These are phyloP conservation scores for Athelia psychrophila DNA, from an alignment of 1,284 basidiomycete genomes.

Conservation along the genomic window DNA sequence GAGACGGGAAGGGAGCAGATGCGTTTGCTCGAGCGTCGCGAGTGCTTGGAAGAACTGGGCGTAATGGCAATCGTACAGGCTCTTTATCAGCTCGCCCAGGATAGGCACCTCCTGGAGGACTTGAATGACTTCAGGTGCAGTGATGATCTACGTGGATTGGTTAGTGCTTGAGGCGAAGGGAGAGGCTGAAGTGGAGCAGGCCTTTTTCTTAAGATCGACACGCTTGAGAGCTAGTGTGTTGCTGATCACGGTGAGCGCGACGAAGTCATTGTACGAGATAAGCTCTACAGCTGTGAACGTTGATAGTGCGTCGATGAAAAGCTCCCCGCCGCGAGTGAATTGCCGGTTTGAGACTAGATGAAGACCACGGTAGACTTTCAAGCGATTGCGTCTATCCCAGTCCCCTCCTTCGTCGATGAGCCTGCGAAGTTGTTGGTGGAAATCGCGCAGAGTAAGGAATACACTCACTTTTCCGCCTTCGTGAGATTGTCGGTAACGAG, in stretches of 20 bases:
- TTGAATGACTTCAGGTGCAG: conserved; percentile 70
- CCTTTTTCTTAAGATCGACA: conserved; percentile 92
- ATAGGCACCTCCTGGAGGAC: conserved; percentile 69
- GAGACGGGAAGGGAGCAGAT: conserved; percentile 84
- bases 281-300: conserved; percentile 95
- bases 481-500: conserved; percentile 75
- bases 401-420: conserved; percentile 96
- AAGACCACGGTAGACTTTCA: conserved; percentile 94
- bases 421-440: conserved; percentile 36
- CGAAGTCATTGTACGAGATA: conserved; percentile 89
- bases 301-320: conserved; percentile 87
- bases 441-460: background rate
- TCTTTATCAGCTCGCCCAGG: conserved; percentile 69
- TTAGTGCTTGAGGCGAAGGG: conserved; percentile 2
- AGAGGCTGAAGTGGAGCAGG: conserved; percentile 23
- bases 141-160: conserved; percentile 47
- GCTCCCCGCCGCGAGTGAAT: conserved; percentile 71
- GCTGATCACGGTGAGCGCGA: conserved; percentile 82
- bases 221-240: conserved; percentile 78
- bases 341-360: conserved; percentile 86
- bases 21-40: conserved; percentile 85
- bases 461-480: conserved; percentile 77
- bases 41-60: conserved; percentile 92
- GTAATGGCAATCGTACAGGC: conserved; percentile 91
- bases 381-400: conserved; percentile 95